Percentiles rank a stretch among this genome's conserved stretches.
phyloP scores from a whole-genome alignment of 495 filamentous ascomycete species.

The Penicillium taxi region DNA sequence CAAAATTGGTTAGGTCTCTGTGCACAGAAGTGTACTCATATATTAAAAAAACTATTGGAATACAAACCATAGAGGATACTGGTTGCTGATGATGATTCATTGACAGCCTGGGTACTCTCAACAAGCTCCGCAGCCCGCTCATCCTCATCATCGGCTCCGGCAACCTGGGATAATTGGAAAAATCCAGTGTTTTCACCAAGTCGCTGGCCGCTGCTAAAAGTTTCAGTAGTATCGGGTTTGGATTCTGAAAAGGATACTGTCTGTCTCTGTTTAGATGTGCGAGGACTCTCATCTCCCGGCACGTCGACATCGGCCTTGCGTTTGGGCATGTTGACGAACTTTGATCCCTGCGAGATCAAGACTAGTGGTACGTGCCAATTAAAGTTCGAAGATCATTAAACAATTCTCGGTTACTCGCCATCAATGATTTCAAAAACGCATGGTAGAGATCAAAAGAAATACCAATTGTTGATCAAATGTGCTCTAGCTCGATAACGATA shows the following conservation, averaged over 20 bases:
- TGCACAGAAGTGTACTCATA: neutral
- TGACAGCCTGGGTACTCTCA: conserved; percentile 30
- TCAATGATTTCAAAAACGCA: too few species aligned
- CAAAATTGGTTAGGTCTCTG: neutral
- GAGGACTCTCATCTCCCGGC: conserved; percentile 14
- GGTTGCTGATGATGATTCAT: conserved; percentile 33
- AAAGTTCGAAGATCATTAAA: too few species aligned
- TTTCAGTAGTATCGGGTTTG: neutral
- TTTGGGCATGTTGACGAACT: conserved; percentile 9
- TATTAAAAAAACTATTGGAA: neutral
- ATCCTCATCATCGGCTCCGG: conserved; percentile 31
- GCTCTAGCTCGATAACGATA: neutral
- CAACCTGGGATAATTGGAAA: conserved; percentile 26
- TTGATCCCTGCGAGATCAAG: neutral
- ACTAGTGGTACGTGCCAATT: neutral
- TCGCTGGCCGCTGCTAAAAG: conserved; percentile 18
- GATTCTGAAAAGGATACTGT: neutral
- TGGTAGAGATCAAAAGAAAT: too few species aligned
- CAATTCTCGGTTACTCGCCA: too few species aligned
- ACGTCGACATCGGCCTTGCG: conserved; percentile 16
- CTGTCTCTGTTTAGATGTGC: conserved; percentile 11
- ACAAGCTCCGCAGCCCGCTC: conserved; percentile 26
- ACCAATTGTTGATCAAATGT: neutral
- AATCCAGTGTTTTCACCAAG: conserved; percentile 31
- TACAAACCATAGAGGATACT: conserved; percentile 46